Conservation (phyloP, 2,329 filamentous ascomycete genomes). For the Trichophyton equinum region DNA sequence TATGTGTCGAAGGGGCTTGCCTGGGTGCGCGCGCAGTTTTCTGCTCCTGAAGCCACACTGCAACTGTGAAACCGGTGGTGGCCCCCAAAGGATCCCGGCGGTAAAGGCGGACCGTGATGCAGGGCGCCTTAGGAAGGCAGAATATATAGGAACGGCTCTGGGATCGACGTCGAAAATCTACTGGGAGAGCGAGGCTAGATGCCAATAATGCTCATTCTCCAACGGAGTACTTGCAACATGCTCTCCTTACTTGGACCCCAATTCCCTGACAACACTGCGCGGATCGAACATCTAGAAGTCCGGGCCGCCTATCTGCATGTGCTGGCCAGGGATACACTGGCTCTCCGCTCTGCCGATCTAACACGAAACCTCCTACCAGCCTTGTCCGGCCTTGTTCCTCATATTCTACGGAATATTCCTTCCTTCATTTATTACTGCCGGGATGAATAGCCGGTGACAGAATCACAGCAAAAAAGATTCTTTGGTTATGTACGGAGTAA, state of each 20-base stretch:
- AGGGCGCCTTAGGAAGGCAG: too few species aligned
- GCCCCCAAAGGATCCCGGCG: not conserved
- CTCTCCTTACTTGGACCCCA: not conserved
- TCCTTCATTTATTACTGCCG: too few species aligned
- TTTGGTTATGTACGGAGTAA: not conserved
- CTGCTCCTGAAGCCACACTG: not conserved
- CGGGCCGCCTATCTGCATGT: not conserved
- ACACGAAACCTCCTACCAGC: not conserved
- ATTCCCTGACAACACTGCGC: not conserved
- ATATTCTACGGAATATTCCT: too few species aligned
- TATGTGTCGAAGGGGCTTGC: not conserved
- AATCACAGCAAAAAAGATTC: not conserved
- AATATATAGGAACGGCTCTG: not conserved
- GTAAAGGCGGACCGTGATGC: not conserved
- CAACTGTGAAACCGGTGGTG: not conserved
- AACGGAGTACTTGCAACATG: not conserved
- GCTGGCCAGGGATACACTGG: not conserved
- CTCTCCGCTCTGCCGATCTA: not conserved
- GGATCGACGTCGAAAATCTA: not conserved
- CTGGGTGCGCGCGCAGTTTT: too few species aligned
- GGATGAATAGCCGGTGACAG: not conserved
- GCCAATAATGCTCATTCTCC: not conserved
- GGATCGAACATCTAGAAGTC: not conserved
- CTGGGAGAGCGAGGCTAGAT: not conserved
- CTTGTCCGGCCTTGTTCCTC: not conserved